Conservation (phyloP, 495 filamentous ascomycete species). For the Parachaetomium inaequale region DNA sequence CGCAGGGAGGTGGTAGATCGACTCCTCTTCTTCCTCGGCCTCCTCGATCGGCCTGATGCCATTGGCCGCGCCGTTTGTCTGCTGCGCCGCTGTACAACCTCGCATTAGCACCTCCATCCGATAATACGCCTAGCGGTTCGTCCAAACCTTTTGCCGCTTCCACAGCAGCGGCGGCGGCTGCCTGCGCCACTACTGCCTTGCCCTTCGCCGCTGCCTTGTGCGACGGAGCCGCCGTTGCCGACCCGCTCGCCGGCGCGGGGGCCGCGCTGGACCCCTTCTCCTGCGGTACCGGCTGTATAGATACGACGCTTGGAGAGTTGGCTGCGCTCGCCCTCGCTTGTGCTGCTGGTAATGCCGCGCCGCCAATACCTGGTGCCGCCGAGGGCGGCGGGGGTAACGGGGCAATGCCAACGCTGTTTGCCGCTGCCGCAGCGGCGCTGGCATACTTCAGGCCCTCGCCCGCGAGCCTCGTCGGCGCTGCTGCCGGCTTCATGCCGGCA, state of each 20-base stretch:
- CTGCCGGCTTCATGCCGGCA: constrained; percentile 81
- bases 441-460: constrained; percentile 95
- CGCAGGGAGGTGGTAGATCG: constrained; percentile 90
- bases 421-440: constrained; percentile 90
- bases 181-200: constrained; percentile 39
- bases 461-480: constrained; percentile 74
- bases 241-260: constrained; percentile 22
- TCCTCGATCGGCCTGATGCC: constrained; percentile 44
- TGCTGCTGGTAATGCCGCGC: constrained; percentile 44
- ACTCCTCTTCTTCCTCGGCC: constrained; percentile 64
- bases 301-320: constrained; percentile 41
- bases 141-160: constrained; percentile 20
- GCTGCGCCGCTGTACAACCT: constrained; percentile 35
- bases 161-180: constrained; percentile 19
- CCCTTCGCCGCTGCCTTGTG: constrained; percentile 34
- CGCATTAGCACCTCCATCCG: constrained; percentile 23
- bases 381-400: constrained; percentile 85
- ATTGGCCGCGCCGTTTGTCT: constrained; percentile 55
- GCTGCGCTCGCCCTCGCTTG: constrained; percentile 41
- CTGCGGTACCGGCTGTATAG: constrained; percentile 41
- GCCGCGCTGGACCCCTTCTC: constrained; percentile 33
- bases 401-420: constrained; percentile 91
- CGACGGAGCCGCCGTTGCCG: constrained; percentile 20
- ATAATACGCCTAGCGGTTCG: not conserved
- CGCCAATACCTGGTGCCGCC: constrained; percentile 35